phyloP scores from a whole-genome alignment of 805 yeast species.

The Starmerella bombicola region DNA sequence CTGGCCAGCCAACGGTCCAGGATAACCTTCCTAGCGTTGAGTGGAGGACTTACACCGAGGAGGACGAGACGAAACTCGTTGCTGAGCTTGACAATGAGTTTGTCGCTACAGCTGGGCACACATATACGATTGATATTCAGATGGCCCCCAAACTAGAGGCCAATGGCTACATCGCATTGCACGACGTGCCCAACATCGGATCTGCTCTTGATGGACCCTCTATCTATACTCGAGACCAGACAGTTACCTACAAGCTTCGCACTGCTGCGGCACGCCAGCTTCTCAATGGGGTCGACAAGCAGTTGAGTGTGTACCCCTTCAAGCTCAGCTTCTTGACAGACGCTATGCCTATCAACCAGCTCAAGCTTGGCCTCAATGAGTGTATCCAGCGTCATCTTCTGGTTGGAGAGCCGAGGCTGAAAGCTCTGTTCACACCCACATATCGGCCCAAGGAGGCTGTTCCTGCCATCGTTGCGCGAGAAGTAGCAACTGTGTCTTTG shows the following conservation, averaged over 20 bases:
- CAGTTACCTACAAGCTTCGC: constrained; percentile 66
- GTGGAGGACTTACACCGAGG: constrained; percentile 27
- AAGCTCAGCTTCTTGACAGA: constrained; percentile 60
- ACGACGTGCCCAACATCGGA: constrained; percentile 25
- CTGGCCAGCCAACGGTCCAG: constrained; percentile 91
- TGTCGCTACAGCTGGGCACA: constrained; percentile 66
- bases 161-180: constrained; percentile 23
- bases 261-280: constrained; percentile 61
- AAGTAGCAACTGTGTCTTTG: constrained; percentile 60
- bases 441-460: constrained; percentile 38
- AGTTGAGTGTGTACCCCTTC: constrained; percentile 80
- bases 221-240: constrained; percentile 72
- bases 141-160: constrained; percentile 50
- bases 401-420: constrained; percentile 57
- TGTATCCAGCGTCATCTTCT: constrained; percentile 67
- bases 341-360: constrained; percentile 43
- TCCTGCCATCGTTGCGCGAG: constrained; percentile 56
- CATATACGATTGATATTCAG: constrained; percentile 68
- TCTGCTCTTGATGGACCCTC: constrained; percentile 32
- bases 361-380: constrained; percentile 69
- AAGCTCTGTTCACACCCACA: constrained; percentile 63
- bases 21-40: constrained; percentile 86
- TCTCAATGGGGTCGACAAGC: constrained; percentile 50
- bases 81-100: constrained; percentile 44
- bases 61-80: constrained; percentile 13